Evolutionary conservation across 108 stramenopile genomes (phyloP), one percentile per base, ranked within the genome.

Genomic region (Skeletonema grethae): DNA sequence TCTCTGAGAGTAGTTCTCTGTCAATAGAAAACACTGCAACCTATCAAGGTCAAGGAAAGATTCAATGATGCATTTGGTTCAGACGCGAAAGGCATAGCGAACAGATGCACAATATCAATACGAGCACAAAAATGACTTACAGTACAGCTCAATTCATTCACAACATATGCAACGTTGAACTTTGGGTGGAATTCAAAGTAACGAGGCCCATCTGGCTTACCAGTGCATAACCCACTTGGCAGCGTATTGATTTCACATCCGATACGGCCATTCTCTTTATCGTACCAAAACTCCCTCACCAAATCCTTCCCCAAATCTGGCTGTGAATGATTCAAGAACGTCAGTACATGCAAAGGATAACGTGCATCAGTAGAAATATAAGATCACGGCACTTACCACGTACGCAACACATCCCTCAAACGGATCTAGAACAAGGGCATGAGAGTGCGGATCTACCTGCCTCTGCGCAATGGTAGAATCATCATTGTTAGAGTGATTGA

Each of bases 371-470:
- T 28, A 28, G 25, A 1, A 28, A 34, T 31, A 7, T 34, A 1
- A 34, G 32, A 34, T 1, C 32, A 34, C 32, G 32, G 4, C 7
- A 34, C 32, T 39, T 8, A 39, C 12, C 9, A 96, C 94, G 56
- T 94, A 97, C 3, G 86, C 86, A 7, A 88, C 69, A 64, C 79
- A 65, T 2, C 18, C 50, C 7, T 92, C 87, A 67, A 83, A 97
- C 0, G 96, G 96, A 68, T 97, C 97, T 59, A 97, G 72, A 5
- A 98, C 96, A 55, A 98, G 76, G 0, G 97, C 96, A 86, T 98
- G 97, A 39, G 95, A 94, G 70, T 98, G 97, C 16, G 95, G 97
- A 83, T 98, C 97, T 6, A 84, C 90, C 82, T 98, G 97, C 18
- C 97, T 83, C 72, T 90, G 77, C 8, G 80, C 72, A 69, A 92